Conservation (phyloP, 2,329 filamentous ascomycete genomes). For the Corynespora cassiicola region DNA sequence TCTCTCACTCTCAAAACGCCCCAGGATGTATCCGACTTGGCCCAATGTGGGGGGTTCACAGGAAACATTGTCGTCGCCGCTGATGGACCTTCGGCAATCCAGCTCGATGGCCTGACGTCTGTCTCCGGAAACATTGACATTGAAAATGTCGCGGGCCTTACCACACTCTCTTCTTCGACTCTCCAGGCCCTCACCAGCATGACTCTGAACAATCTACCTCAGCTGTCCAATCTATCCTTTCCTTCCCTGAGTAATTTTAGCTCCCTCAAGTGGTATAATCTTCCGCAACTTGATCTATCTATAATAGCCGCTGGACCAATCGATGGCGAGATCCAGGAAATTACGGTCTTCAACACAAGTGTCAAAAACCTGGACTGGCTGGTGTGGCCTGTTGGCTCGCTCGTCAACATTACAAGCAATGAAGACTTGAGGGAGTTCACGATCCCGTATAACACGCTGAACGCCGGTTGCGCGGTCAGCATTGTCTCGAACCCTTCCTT, state of each 20-base stretch:
- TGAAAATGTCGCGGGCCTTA: constrained; percentile 14
- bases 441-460: constrained; percentile 22
- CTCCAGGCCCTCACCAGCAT: constrained; percentile 17
- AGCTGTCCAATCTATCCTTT: constrained; percentile 21
- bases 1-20: constrained; percentile 21
- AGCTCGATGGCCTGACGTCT: constrained; percentile 19
- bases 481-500: constrained; percentile 18
- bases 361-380: constrained; percentile 28
- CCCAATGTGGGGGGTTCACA: constrained; percentile 19
- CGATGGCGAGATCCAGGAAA: constrained; percentile 17
- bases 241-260: constrained; percentile 21
- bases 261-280: constrained; percentile 14
- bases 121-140: constrained; percentile 20
- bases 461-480: constrained; percentile 16
- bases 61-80: constrained; percentile 24
- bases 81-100: constrained; percentile 19
- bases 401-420: constrained; percentile 24
- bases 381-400: constrained; percentile 22
- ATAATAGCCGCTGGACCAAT: constrained; percentile 14
- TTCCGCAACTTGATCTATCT: constrained; percentile 14
- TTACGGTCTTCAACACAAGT: constrained; percentile 22
- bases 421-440: constrained; percentile 14
- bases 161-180: constrained; percentile 21
- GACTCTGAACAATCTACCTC: constrained; percentile 22
- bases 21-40: constrained; percentile 19